Base-by-base conservation (phyloP, 495 filamentous ascomycete genomes). In the Mytilinidion resinicola region DNA sequence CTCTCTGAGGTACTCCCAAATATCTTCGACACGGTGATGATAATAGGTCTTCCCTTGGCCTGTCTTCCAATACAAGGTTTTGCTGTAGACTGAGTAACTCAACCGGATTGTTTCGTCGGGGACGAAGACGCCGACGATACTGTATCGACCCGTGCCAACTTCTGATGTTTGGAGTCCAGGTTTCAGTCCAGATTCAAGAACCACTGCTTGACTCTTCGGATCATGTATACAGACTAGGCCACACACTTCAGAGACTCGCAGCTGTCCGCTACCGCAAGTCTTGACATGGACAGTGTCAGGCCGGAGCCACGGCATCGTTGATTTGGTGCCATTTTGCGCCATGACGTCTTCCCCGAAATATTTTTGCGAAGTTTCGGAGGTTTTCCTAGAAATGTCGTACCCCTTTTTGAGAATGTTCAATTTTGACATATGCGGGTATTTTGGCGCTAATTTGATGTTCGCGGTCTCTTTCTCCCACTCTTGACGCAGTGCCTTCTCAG, bases 121-220 rank as follows among this genome's bases (percentile, higher is more conserved):
- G n/a, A 83, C 71, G 6, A 85, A 43, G 8, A 66, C 64, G 0
- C 82, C 87, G 53, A 90, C 78, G 54, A 90, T 88, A 59, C 82
- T 88, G 63, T 80, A 86, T 51, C 81, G 69, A 1, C 86, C 86
- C 14, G 79, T 78, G 11, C 82, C 78, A 55, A 53, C 57, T 51
- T 62, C 64, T 48, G 57, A 65, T 51, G 57, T 72, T 75, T 86
- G 36, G 82, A 84, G 54, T 33, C 59, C 57, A 12, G 52, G 20
- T 25, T 64, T 57, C 21, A 64, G 39, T 8, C 65, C 53, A n/a
- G 65, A 64, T 47, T 64, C 47, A 7, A 67, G 34, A 12, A 63
- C 61, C 15, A 60, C 54, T 0, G 57, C 60, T 25, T 66, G 59
- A 12, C 15, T 56, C 8, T 30, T 20, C 9, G 36, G 25, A 30